Evolutionary conservation across 2,329 filamentous ascomycete species (phyloP).

Genomic region (Penicillium oxalicum): DNA sequence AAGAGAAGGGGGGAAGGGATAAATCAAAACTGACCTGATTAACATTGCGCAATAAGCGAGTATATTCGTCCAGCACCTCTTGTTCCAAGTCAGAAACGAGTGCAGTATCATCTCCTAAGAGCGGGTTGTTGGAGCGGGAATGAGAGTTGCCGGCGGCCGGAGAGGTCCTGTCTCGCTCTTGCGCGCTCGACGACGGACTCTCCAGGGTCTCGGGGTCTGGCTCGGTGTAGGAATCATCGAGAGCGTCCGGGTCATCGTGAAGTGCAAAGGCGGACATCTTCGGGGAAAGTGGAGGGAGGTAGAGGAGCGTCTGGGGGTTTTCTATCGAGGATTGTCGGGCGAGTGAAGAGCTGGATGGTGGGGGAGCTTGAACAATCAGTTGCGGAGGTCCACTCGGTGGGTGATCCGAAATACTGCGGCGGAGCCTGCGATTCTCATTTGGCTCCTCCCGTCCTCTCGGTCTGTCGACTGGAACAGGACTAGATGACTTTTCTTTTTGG

Average conservation of each 20-base stretch:
- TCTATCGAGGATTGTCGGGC: no score
- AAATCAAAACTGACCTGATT: constrained; percentile 59
- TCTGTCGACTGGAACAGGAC: no score
- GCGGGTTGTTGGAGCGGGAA: constrained; percentile 28
- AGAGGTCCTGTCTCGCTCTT: constrained; percentile 13
- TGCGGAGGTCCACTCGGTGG: no score
- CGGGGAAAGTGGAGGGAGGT: no score
- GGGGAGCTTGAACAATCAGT: no score
- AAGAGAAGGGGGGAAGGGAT: no score
- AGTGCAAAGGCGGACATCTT: constrained; percentile 20
- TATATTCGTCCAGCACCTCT: constrained; percentile 91
- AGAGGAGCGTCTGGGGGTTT: no score
- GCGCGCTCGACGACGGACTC: constrained; percentile 12
- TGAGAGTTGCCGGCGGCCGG: constrained; percentile 13
- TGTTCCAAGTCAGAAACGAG: constrained; percentile 73
- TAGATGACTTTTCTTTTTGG: no score
- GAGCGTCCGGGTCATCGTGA: constrained; percentile 13
- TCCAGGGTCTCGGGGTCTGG: constrained; percentile 13
- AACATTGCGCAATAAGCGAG: constrained; percentile 79
- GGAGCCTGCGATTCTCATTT: no score
- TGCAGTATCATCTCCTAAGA: constrained; percentile 33
- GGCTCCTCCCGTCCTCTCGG: no score
- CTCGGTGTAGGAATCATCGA: constrained; percentile 16
- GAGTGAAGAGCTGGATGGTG: no score
- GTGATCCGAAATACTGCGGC: no score